A percentile compares a stretch with the other conserved stretches of the same genome.
phyloP scores from a whole-genome alignment of 495 filamentous ascomycete species.

The Penicillium canariense region DNA sequence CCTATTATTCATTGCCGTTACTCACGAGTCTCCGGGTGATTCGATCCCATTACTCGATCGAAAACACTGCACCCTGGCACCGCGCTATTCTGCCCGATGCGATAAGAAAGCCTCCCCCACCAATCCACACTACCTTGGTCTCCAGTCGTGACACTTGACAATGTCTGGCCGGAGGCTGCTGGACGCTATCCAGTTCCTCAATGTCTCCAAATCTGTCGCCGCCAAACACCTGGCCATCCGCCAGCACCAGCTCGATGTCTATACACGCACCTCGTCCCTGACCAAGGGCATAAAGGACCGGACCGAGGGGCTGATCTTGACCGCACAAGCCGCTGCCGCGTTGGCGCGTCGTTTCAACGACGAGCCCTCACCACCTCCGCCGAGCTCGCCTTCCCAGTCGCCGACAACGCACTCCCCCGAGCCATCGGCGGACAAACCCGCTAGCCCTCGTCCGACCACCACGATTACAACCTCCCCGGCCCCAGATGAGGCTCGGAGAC shows the following conservation, averaged over 20 bases:
- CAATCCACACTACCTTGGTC: background rate
- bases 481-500: conserved; percentile 36
- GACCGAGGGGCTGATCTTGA: conserved; percentile 60
- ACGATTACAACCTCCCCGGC: conserved; percentile 22
- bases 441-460: conserved; percentile 2
- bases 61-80: background rate
- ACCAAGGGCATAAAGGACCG: conserved; percentile 63
- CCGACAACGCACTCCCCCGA: conserved; percentile 19
- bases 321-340: conserved; percentile 60
- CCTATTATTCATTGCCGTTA: conserved; percentile 6
- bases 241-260: conserved; percentile 73
- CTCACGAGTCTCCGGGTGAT: conserved; percentile 16
- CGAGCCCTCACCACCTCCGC: conserved; percentile 35
- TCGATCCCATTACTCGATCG: conserved; percentile 20
- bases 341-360: conserved; percentile 58
- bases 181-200: conserved; percentile 75
- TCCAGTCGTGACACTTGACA: conserved; percentile 7
- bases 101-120: conserved; percentile 5
- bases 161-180: conserved; percentile 73
- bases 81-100: conserved; percentile 17
- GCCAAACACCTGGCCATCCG: conserved; percentile 78
- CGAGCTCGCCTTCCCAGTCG: conserved; percentile 16
- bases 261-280: conserved; percentile 72
- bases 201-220: conserved; percentile 73
- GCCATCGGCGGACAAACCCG: conserved; percentile 13